phyloP scores from a whole-genome alignment of 164 flowering plant species.

The Stephania yunnanensis region DNA sequence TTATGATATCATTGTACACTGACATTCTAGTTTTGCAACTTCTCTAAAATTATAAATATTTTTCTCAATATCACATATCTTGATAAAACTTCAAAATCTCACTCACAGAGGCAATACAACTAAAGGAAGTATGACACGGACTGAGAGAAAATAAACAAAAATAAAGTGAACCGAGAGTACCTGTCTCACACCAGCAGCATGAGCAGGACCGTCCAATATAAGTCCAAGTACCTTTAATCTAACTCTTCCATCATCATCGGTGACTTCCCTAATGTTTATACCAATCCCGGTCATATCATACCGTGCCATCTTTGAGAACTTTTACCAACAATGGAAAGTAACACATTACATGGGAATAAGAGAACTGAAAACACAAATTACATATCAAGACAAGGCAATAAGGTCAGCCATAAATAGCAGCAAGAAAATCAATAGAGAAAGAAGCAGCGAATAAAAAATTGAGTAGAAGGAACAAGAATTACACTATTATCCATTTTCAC shows the following conservation, averaged over 20 bases:
- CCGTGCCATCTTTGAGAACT: constrained; percentile 96
- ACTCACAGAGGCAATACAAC: neutral
- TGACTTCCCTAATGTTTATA: constrained; percentile 81
- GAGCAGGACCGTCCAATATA: constrained; percentile 87
- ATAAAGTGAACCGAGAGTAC: constrained; percentile 26
- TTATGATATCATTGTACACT: too few relatives aligned
- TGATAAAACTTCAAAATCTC: too few relatives aligned
- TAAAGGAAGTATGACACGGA: neutral
- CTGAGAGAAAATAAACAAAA: neutral
- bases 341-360: constrained; percentile 32
- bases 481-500: neutral
- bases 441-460: neutral
- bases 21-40: too few relatives aligned
- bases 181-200: constrained; percentile 90
- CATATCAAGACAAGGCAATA: constrained; percentile 9
- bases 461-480: neutral
- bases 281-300: constrained; percentile 97
- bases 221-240: constrained; percentile 84
- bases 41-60: too few relatives aligned
- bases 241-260: constrained; percentile 52
- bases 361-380: constrained; percentile 34
- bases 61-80: too few relatives aligned
- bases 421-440: neutral
- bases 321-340: constrained; percentile 32
- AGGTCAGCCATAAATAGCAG: neutral